A percentile compares a stretch with the other conserved stretches of the same genome.
Conservation (phyloP, 1,284 basidiomycete species). For the Porodaedalea pini region DNA sequence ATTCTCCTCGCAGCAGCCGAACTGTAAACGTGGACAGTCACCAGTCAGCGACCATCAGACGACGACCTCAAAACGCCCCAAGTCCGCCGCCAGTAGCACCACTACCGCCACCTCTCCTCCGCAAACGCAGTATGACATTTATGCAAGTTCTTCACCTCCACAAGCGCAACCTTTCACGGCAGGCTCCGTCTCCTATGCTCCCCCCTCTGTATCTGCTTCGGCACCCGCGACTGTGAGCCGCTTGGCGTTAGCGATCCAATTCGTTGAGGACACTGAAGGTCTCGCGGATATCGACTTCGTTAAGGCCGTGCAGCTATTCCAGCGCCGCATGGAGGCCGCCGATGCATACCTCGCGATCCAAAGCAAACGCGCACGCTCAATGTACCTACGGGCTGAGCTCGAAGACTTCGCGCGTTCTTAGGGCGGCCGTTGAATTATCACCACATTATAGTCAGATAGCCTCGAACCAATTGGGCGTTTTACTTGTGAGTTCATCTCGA, state of each 20-base stretch:
- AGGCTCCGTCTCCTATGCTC: not conserved
- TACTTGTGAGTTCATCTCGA: too few relatives aligned
- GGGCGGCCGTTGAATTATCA: too few relatives aligned
- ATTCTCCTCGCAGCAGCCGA: not conserved
- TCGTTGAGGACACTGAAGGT: conserved; percentile 7
- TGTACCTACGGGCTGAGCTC: conserved; percentile 12
- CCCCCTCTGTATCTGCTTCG: not conserved
- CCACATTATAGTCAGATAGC: too few relatives aligned
- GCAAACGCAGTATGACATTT: not conserved
- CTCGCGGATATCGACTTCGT: conserved; percentile 15
- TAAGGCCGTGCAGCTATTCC: conserved; percentile 14
- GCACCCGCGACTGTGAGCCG: not conserved
- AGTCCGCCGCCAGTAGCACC: not conserved
- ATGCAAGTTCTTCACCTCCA: not conserved
- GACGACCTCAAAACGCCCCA: conserved; percentile 1
- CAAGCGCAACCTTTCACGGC: not conserved
- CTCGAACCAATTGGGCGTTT: too few relatives aligned
- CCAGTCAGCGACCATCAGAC: not conserved
- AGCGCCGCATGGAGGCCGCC: not conserved
- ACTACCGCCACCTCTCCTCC: not conserved
- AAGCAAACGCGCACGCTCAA: not conserved
- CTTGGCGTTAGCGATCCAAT: conserved; percentile 10
- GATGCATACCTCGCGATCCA: conserved; percentile 19
- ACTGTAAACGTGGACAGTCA: conserved; percentile 4
- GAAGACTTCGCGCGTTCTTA: conserved; percentile 3